Conservation (phyloP, 805 yeast genomes). For the Myxozyma geophila region DNA sequence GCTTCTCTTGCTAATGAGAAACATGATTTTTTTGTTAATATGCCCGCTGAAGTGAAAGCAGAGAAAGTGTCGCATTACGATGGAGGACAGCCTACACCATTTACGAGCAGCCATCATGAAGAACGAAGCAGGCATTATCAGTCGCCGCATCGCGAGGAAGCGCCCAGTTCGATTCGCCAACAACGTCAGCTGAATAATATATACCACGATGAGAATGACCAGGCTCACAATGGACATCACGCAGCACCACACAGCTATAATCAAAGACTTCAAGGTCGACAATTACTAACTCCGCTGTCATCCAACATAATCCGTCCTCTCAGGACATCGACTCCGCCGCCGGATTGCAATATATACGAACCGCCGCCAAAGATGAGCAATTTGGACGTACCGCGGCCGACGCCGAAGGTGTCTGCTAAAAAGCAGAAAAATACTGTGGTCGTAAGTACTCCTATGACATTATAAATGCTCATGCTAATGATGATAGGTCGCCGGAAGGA, state of each 20-base stretch:
- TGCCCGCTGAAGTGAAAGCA: not conserved
- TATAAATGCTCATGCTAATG: not conserved
- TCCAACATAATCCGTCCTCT: slow-evolving; percentile 37
- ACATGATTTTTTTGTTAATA: not conserved
- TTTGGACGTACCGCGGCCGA: slow-evolving; percentile 31
- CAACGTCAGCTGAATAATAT: slow-evolving; percentile 5
- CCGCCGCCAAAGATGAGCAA: slow-evolving; percentile 39
- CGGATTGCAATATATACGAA: slow-evolving; percentile 16
- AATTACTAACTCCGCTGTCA: slow-evolving; percentile 35
- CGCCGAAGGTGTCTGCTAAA: slow-evolving; percentile 23
- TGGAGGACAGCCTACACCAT: slow-evolving; percentile 2
- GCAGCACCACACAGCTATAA: not conserved
- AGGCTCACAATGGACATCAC: too few relatives aligned
- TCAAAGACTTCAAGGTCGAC: slow-evolving; percentile 24
- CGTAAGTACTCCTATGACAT: slow-evolving; percentile 49
- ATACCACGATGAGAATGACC: slow-evolving; percentile 23
- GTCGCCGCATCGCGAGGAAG: not conserved
- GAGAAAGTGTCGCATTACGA: not conserved
- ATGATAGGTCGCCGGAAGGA: slow-evolving; percentile 47
- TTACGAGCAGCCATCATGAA: slow-evolving; percentile 1
- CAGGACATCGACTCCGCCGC: slow-evolving; percentile 29
- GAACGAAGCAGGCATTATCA: not conserved
- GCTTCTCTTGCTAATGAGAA: not conserved
- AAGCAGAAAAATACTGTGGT: slow-evolving; percentile 43
- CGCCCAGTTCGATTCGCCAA: slow-evolving; percentile 5